Percentiles rank a stretch among this genome's conserved stretches.
Evolutionary conservation across 257 asterid species (phyloP).

Genomic region (Orobanche coerulescens): DNA sequence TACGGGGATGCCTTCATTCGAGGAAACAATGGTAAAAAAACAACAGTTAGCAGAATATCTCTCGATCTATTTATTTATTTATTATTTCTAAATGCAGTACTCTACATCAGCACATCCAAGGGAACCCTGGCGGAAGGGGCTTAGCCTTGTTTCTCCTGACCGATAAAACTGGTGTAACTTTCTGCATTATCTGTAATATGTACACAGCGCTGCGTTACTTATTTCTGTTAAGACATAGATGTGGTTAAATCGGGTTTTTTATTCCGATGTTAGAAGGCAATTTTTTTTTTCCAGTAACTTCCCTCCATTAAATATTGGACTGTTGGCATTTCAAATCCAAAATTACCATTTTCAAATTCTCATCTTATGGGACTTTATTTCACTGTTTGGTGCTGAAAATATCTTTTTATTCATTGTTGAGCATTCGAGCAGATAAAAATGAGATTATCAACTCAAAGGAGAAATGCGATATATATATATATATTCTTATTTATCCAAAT

Average conservation of each 20-base stretch:
- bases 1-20: constrained; percentile 96
- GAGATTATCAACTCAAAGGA: no score
- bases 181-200: constrained; percentile 20
- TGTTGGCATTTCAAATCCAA: no score
- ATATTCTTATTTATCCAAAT: no score
- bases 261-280: no score
- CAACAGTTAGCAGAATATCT: background rate
- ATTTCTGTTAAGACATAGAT: background rate
- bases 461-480: no score
- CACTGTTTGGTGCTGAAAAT: no score
- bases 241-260: background rate
- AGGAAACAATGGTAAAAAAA: constrained; percentile 75
- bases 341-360: no score
- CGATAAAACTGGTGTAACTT: background rate
- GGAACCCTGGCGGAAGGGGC: constrained; percentile 83
- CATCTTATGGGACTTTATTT: no score
- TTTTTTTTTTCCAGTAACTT: no score
- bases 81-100: constrained; percentile 46
- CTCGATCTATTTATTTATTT: background rate
- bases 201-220: background rate
- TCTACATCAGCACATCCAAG: constrained; percentile 92
- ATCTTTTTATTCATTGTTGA: no score
- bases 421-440: no score
- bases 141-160: constrained; percentile 21
- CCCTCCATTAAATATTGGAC: no score